Conservation (phyloP, 441 rosid genomes). For the Erodium texanum region DNA sequence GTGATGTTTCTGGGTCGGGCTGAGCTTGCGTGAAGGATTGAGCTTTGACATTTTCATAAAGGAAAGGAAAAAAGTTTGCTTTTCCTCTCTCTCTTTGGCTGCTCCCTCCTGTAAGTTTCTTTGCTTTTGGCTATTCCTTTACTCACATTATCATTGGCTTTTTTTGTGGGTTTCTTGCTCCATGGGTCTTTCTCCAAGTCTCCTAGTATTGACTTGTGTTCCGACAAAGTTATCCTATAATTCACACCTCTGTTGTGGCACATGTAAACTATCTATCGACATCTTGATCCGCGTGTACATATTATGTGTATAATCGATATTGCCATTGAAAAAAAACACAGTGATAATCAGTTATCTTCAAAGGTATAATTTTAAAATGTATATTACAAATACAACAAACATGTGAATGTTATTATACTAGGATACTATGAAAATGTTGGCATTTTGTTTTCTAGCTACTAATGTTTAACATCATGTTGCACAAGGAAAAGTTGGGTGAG, state of each 20-base stretch:
- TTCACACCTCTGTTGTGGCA: background rate
- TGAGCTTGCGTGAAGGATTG: slow-evolving; percentile 30
- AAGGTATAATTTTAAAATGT: too few species aligned
- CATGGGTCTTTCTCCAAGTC: background rate
- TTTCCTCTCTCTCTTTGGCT: background rate
- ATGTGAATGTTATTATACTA: background rate
- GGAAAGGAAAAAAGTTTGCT: background rate
- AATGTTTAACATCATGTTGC: too few species aligned
- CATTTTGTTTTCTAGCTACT: background rate
- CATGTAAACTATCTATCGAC: background rate
- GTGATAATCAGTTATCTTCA: too few species aligned
- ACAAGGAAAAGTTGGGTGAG: too few species aligned
- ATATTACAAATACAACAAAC: too few species aligned
- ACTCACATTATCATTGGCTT: background rate
- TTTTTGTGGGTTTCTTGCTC: background rate
- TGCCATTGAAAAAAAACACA: too few species aligned
- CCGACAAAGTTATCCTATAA: too few species aligned
- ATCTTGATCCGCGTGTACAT: too few species aligned
- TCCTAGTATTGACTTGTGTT: background rate
- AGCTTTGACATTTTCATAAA: slow-evolving; percentile 19
- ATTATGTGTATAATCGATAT: too few species aligned
- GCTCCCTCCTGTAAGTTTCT: background rate
- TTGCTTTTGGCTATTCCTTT: background rate
- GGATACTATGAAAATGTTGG: background rate
- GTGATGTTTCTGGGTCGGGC: background rate